Conservation (phyloP, 2,329 filamentous ascomycete genomes). For the Hymenoscyphus fructigenus region DNA sequence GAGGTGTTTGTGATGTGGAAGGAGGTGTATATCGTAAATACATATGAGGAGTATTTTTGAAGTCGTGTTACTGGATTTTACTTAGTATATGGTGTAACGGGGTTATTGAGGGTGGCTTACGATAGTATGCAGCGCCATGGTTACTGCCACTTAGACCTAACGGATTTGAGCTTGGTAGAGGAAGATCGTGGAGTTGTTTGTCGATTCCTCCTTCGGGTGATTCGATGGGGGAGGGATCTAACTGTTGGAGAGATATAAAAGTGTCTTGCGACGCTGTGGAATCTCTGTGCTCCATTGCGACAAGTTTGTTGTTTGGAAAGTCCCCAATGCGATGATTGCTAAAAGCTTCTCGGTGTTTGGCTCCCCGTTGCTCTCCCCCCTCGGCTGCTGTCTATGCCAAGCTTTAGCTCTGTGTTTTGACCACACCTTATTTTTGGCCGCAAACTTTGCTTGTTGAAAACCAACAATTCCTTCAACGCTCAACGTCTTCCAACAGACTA, state of each 20-base stretch:
- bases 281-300: constrained; percentile 38
- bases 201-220: constrained; percentile 50
- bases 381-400: not conserved
- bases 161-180: constrained; percentile 38
- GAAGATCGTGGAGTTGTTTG: constrained; percentile 39
- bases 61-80: constrained; percentile 62
- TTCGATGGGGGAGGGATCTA: constrained; percentile 82
- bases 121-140: constrained; percentile 73
- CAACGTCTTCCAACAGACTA: not conserved
- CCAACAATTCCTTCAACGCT: not conserved
- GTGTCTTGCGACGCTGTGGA: constrained; percentile 52
- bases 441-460: not conserved
- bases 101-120: constrained; percentile 46
- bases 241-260: constrained; percentile 66
- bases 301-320: not conserved
- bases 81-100: not conserved
- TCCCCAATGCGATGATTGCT: not conserved
- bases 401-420: constrained; percentile 19
- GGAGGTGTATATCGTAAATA: constrained; percentile 72
- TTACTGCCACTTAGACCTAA: constrained; percentile 60
- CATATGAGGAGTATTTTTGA: constrained; percentile 88
- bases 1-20: constrained; percentile 82
- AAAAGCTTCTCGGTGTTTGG: constrained; percentile 3
- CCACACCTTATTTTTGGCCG: constrained; percentile 28
- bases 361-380: not conserved